phyloP scores from a whole-genome alignment of 2,329 filamentous ascomycete species.

The Colletotrichum salicis region DNA sequence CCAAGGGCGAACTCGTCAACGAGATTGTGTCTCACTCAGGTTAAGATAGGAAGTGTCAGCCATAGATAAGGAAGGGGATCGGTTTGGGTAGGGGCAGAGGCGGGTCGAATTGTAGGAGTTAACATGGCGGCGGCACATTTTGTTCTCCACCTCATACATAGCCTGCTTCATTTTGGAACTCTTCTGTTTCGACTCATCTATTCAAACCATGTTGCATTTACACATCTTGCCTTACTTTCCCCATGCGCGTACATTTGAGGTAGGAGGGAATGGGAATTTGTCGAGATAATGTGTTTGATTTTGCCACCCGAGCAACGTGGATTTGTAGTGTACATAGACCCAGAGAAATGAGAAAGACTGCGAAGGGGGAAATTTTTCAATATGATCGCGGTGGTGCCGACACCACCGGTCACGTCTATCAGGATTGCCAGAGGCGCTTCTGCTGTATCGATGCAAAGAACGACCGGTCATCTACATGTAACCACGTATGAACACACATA shows the following conservation, averaged over 20 bases:
- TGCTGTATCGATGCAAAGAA: slow-evolving; percentile 16
- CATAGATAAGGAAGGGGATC: not conserved
- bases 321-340: not conserved
- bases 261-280: not conserved
- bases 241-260: not conserved
- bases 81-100: not conserved
- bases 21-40: slow-evolving; percentile 97
- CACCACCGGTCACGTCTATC: slow-evolving; percentile 18
- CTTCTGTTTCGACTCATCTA: not conserved
- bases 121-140: not conserved
- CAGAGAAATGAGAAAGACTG: not conserved
- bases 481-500: not conserved
- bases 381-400: not conserved
- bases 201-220: not conserved
- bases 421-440: slow-evolving; percentile 18
- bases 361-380: not conserved
- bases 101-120: not conserved
- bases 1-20: slow-evolving; percentile 79
- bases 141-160: not conserved
- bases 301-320: not conserved
- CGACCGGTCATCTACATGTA: not conserved
- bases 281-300: not conserved
- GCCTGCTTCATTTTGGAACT: not conserved
- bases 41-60: slow-evolving; percentile 47
- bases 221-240: not conserved